These are phyloP conservation scores for Melastoma candidum DNA, from an alignment of 441 rosid species.

Conservation along the genomic window DNA sequence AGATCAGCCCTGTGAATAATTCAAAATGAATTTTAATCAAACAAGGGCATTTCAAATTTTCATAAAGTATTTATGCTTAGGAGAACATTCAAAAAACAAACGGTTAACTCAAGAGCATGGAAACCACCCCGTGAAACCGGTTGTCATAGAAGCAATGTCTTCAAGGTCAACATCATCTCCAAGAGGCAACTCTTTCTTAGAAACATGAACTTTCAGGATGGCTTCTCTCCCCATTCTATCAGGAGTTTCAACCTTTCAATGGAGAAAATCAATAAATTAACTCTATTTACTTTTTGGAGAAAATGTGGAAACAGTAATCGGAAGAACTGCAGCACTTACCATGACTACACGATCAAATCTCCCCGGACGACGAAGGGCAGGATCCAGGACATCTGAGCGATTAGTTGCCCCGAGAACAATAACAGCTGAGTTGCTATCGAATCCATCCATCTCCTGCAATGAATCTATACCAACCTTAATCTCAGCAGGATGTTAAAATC, in stretches of 20 bases:
- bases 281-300: neutral
- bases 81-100: too few relatives aligned
- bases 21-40: slow-evolving; percentile 12
- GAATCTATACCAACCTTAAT: slow-evolving; percentile 17
- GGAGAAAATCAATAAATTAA: slow-evolving; percentile 12
- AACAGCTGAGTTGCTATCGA: slow-evolving; percentile 85
- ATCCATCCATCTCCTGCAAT: slow-evolving; percentile 97
- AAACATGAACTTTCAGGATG: slow-evolving; percentile 71
- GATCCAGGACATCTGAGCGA: slow-evolving; percentile 93
- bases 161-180: slow-evolving; percentile 62
- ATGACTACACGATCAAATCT: slow-evolving; percentile 95
- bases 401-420: slow-evolving; percentile 77
- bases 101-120: neutral
- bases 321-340: slow-evolving; percentile 39
- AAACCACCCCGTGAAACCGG: slow-evolving; percentile 89
- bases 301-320: too few relatives aligned
- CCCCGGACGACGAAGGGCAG: slow-evolving; percentile 93
- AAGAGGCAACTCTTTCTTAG: slow-evolving; percentile 81
- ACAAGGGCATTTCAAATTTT: slow-evolving; percentile 2
- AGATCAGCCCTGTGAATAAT: slow-evolving; percentile 77
- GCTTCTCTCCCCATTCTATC: slow-evolving; percentile 91
- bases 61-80: too few relatives aligned
- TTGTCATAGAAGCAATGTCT: slow-evolving; percentile 87
- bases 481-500: slow-evolving; percentile 1
- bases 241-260: slow-evolving; percentile 76